phyloP scores from a whole-genome alignment of 192 early-diverging fungal species.

The Umbelopsis ramanniana region DNA sequence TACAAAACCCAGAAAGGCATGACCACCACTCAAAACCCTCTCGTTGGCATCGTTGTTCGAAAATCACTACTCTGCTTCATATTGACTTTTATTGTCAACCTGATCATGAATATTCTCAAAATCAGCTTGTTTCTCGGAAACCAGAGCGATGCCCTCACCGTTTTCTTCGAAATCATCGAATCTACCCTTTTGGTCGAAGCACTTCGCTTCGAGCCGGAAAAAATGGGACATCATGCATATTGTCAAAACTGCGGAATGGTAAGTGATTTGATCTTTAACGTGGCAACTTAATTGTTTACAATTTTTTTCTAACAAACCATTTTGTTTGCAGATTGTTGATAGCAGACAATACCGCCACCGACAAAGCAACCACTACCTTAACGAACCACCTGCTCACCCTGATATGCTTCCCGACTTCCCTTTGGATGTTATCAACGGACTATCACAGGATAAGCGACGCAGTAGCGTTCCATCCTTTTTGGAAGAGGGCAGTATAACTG shows the following conservation, averaged over 20 bases:
- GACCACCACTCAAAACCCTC: slow-evolving; percentile 26
- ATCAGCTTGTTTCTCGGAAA: slow-evolving; percentile 30
- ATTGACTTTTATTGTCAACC: slow-evolving; percentile 39
- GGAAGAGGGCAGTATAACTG: slow-evolving; percentile 9
- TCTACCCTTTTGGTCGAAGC: slow-evolving; percentile 45
- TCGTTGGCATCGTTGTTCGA: slow-evolving; percentile 34
- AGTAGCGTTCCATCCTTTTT: not conserved
- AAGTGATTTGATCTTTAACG: not conserved
- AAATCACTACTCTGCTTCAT: slow-evolving; percentile 41
- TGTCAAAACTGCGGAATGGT: slow-evolving; percentile 35
- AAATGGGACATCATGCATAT: slow-evolving; percentile 20
- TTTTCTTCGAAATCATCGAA: slow-evolving; percentile 41
- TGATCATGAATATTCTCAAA: slow-evolving; percentile 43
- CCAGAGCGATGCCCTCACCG: slow-evolving; percentile 37
- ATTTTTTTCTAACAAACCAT: not conserved
- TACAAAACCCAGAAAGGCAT: slow-evolving; percentile 16
- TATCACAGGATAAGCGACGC: not conserved
- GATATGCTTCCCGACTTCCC: slow-evolving; percentile 14
- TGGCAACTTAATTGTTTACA: too few species aligned
- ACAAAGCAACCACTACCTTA: slow-evolving; percentile 2
- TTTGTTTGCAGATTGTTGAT: not conserved
- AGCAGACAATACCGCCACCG: slow-evolving; percentile 9
- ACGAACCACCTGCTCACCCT: slow-evolving; percentile 5
- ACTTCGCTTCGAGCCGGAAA: slow-evolving; percentile 30
- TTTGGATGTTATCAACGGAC: not conserved